A percentile compares a stretch with the other conserved stretches of the same genome.
These are phyloP conservation scores for Articulospora tetracladia DNA, from an alignment of 495 filamentous ascomycete species.

Conservation along the genomic window DNA sequence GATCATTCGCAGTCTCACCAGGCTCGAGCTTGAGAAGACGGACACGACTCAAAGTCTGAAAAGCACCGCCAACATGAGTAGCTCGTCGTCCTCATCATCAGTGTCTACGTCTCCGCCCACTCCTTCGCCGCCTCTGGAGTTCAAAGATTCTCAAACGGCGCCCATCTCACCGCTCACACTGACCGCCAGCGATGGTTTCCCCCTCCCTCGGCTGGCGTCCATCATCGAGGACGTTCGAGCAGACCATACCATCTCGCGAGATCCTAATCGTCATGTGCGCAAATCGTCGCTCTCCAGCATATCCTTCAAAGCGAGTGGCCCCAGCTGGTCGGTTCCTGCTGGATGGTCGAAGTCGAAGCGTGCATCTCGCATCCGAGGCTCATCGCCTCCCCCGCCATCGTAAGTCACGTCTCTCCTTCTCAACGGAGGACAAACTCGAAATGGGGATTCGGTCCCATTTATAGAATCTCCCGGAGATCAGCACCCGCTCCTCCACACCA, in stretches of 20 bases:
- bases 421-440: not conserved
- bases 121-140: not conserved
- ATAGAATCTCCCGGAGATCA: not conserved
- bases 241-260: constrained; percentile 9
- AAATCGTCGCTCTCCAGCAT: constrained; percentile 15
- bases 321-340: not conserved
- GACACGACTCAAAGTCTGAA: constrained; percentile 11
- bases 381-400: constrained; percentile 24
- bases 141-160: not conserved
- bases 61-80: not conserved
- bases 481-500: constrained; percentile 2
- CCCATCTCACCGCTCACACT: constrained; percentile 9
- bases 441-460: not conserved
- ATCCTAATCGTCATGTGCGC: not conserved
- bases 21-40: constrained; percentile 9
- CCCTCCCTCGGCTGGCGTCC: constrained; percentile 14
- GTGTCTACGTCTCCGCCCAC: not conserved
- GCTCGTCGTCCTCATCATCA: constrained; percentile 2
- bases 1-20: constrained; percentile 6
- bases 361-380: constrained; percentile 13
- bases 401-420: constrained; percentile 15
- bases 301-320: constrained; percentile 17
- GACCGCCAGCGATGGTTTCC: constrained; percentile 3
- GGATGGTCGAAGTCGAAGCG: constrained; percentile 7
- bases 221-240: constrained; percentile 25